A percentile compares a stretch with the other conserved stretches of the same genome.
phyloP scores from a whole-genome alignment of 768 basidiomycete genomes.

The Lactarius vividus region DNA sequence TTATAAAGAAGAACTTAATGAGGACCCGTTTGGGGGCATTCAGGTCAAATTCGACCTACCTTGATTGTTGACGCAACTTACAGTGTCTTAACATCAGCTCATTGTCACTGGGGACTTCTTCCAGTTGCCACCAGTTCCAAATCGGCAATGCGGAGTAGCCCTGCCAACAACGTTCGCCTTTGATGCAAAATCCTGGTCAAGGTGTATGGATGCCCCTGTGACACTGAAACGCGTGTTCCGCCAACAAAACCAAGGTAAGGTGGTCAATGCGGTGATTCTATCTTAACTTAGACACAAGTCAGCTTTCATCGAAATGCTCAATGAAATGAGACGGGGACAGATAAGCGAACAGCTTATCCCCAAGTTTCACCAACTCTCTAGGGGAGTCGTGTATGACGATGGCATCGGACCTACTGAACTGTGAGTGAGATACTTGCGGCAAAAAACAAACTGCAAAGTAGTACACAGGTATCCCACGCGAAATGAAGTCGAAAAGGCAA shows the following conservation, averaged over 20 bases:
- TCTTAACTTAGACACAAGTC: not conserved
- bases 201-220: constrained; percentile 56
- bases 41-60: constrained; percentile 47
- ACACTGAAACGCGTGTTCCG: constrained; percentile 76
- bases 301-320: constrained; percentile 80
- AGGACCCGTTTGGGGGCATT: constrained; percentile 78
- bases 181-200: constrained; percentile 71
- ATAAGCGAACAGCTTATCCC: constrained; percentile 44
- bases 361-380: constrained; percentile 55
- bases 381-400: constrained; percentile 61
- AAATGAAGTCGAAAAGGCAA: constrained; percentile 69
- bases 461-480: constrained; percentile 61
- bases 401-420: constrained; percentile 81
- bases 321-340: constrained; percentile 78
- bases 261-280: not conserved
- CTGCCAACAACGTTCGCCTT: constrained; percentile 67
- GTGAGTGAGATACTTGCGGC: constrained; percentile 38
- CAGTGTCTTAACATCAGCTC: constrained; percentile 45
- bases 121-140: constrained; percentile 81
- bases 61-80: constrained; percentile 7
- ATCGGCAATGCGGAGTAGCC: constrained; percentile 45
- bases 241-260: constrained; percentile 74
- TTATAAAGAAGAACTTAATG: constrained; percentile 28
- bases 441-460: not conserved
- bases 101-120: constrained; percentile 88